These are phyloP conservation scores for Daedaleopsis nitida DNA, from an alignment of 768 basidiomycete genomes.

Conservation along the genomic window DNA sequence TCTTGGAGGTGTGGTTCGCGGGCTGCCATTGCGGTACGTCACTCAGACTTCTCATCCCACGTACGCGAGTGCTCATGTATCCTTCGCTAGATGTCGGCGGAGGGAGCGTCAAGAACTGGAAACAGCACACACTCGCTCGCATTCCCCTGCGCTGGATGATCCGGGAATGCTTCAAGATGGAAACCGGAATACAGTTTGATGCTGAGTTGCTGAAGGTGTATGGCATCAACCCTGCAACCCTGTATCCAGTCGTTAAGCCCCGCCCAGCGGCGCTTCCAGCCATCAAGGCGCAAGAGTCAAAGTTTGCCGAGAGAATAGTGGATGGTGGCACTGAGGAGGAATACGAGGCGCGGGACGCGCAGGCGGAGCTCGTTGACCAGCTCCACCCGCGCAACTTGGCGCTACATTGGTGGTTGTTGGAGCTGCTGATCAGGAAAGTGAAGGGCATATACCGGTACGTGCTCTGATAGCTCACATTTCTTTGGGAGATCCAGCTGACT, in stretches of 20 bases:
- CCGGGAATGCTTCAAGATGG: conserved; percentile 51
- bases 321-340: conserved; percentile 49
- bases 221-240: conserved; percentile 31
- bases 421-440: conserved; percentile 39
- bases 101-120: conserved; percentile 65
- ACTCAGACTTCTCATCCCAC: neutral
- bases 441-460: conserved; percentile 11
- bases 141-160: conserved; percentile 67
- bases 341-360: conserved; percentile 62
- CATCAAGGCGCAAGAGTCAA: too few relatives aligned
- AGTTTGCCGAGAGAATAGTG: too few relatives aligned
- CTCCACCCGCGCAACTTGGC: too few relatives aligned
- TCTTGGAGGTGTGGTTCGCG: conserved; percentile 81
- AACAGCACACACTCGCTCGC: conserved; percentile 59
- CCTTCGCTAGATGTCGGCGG: conserved; percentile 68
- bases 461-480: neutral
- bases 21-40: conserved; percentile 70
- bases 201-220: conserved; percentile 34
- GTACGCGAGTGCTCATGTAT: too few relatives aligned
- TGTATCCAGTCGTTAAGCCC: conserved; percentile 29
- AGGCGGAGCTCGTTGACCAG: conserved; percentile 58
- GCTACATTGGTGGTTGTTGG: conserved; percentile 67
- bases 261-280: conserved; percentile 27
- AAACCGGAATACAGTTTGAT: conserved; percentile 45
- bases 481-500: neutral